These are phyloP conservation scores for Chaetomidium leptoderma DNA, from an alignment of 495 filamentous ascomycete genomes.

Conservation along the genomic window DNA sequence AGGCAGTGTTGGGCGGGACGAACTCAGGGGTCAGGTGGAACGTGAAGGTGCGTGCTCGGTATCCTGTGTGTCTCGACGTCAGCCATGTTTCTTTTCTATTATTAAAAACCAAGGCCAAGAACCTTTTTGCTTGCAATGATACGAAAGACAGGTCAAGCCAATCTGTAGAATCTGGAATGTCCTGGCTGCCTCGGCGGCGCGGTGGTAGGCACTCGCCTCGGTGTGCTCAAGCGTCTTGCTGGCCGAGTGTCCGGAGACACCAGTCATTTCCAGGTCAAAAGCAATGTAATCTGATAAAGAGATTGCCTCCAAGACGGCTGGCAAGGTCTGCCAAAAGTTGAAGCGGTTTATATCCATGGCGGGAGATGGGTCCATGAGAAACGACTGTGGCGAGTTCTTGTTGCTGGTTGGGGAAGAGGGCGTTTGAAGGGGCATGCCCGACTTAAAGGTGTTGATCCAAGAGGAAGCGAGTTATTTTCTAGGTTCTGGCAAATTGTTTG, in stretches of 20 bases:
- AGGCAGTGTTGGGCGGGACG: neutral
- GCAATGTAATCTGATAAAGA: slow-evolving; percentile 61
- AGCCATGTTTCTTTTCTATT: too few species aligned
- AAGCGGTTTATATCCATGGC: slow-evolving; percentile 60
- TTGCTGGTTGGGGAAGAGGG: too few species aligned
- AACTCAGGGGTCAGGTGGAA: slow-evolving; percentile 16
- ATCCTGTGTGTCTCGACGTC: neutral
- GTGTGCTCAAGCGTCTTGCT: slow-evolving; percentile 25
- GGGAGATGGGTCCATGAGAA: neutral
- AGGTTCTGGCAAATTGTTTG: too few species aligned
- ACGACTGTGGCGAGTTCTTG: too few species aligned
- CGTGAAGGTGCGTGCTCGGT: slow-evolving; percentile 9
- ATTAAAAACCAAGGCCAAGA: neutral
- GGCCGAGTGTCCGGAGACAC: slow-evolving; percentile 43
- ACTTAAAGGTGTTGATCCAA: too few species aligned
- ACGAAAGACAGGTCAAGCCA: slow-evolving; percentile 63
- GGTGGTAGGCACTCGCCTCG: slow-evolving; percentile 56
- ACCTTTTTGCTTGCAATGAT: slow-evolving; percentile 34
- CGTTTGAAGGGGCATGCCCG: too few species aligned
- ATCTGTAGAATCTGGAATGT: slow-evolving; percentile 71
- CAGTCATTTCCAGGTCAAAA: slow-evolving; percentile 74
- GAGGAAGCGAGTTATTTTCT: too few species aligned
- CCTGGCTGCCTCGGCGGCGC: slow-evolving; percentile 61
- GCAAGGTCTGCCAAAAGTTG: slow-evolving; percentile 54
- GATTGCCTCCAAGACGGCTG: slow-evolving; percentile 57